These are phyloP conservation scores for Phaseolus lunatus DNA, from an alignment of 306 rosid species.

Conservation along the genomic window DNA sequence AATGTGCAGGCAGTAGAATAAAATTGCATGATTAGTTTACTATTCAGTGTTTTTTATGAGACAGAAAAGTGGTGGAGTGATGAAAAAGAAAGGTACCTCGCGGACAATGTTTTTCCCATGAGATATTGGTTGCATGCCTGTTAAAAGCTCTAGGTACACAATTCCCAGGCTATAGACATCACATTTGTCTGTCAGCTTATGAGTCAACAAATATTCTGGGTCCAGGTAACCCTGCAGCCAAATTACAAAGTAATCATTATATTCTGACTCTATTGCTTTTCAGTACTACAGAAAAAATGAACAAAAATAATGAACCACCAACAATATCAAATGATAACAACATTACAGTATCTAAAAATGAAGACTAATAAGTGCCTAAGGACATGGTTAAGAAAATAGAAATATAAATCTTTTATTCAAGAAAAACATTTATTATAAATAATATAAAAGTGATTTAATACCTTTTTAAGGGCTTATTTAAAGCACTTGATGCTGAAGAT, in stretches of 20 bases:
- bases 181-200: conserved; percentile 77
- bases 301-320: neutral
- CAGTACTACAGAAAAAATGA: conserved; percentile 9
- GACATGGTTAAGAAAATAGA: neutral
- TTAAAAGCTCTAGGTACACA: conserved; percentile 76
- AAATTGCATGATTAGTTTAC: neutral
- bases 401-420: neutral
- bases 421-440: neutral
- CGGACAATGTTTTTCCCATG: conserved; percentile 84
- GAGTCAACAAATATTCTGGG: conserved; percentile 80
- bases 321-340: neutral
- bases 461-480: neutral
- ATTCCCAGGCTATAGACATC: conserved; percentile 85
- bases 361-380: neutral
- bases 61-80: neutral
- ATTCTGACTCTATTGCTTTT: neutral
- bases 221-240: conserved; percentile 76
- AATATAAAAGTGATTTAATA: neutral
- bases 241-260: conserved; percentile 17
- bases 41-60: neutral
- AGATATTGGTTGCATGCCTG: conserved; percentile 73
- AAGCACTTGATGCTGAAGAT: neutral
- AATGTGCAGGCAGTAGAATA: neutral
- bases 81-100: conserved; percentile 56
- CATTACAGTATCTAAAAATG: neutral